Evolutionary conservation across 129 eudicot genomes (phyloP), one percentile per base, ranked within the genome.

Genomic region (Tagetes erecta): DNA sequence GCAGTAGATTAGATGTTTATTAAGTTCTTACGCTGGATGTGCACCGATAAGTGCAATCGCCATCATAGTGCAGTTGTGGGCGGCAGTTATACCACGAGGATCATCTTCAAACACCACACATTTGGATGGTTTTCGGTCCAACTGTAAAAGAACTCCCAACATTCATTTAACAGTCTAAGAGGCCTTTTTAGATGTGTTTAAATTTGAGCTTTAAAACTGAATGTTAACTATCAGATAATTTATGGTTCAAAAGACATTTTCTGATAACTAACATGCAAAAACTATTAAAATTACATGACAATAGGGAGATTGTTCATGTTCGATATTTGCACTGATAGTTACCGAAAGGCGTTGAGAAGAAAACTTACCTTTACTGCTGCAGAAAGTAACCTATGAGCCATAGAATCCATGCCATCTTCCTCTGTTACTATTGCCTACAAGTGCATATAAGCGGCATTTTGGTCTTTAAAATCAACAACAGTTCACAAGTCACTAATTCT

Each of bases 41-140:
- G 92, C 86, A 72, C 98, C 98, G 72, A 93, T 93, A 37, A 93
- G 80, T 68, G 89, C 98, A 66, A 88, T 73, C 11, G 96, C 98
- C 98, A 90, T 93, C 98, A 93, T 93, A 3, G 98, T 93, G 76
- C 98, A 93, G 76, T 93, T 93, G 86, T 93, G 98, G 40, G 98
- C 98, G 8, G 98, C 98, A 49, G 98, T 86, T 73, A 90, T 84
- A 34, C 95, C 98, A 77, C 96, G 86, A 4, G 98, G 96, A 72
- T 93, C 98, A 56, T 93, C 98, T 84, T 90, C 98, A 75, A 93
- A 93, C 45, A 88, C 98, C 47, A 93, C 95, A 81, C 98, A 93
- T 80, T 87, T 93, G 34, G 98, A 87, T 59, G 98, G 98, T 70
- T 93, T 93, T 68, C 98, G 65, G 56, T 93, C 98, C 92, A 93